Evolutionary conservation across 2,329 filamentous ascomycete species (phyloP).

Genomic region (Penicillium verrucosum): DNA sequence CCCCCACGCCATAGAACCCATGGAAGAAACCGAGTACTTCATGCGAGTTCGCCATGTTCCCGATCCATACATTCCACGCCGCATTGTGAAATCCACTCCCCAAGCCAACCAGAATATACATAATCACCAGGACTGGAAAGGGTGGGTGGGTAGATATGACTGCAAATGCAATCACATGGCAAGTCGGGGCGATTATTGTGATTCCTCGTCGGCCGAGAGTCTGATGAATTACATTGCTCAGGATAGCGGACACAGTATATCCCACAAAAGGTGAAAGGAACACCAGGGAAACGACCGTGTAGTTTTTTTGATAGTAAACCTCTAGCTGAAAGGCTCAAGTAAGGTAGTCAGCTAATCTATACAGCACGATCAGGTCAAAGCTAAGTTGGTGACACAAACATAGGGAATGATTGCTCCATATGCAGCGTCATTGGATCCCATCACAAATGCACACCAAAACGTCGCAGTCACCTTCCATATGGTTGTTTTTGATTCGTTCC

Average conservation of each 20-base stretch:
- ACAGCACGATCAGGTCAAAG: not conserved
- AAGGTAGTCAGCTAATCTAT: not conserved
- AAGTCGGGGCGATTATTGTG: conserved; percentile 55
- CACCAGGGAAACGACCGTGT: conserved; percentile 46
- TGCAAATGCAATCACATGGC: conserved; percentile 32
- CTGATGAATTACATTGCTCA: conserved; percentile 46
- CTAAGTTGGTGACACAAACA: conserved; percentile 8
- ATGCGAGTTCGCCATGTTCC: conserved; percentile 69
- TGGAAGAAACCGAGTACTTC: conserved; percentile 71
- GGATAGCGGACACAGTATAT: conserved; percentile 46
- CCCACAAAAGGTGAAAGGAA: conserved; percentile 50
- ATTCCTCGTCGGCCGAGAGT: conserved; percentile 65
- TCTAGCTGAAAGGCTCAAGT: conserved; percentile 35
- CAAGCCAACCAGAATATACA: conserved; percentile 37
- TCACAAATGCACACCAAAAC: conserved; percentile 21
- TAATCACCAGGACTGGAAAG: conserved; percentile 34
- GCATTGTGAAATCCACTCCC: conserved; percentile 46
- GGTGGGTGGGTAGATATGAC: conserved; percentile 33
- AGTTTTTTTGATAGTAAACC: conserved; percentile 43
- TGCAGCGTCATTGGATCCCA: conserved; percentile 25
- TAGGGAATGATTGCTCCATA: conserved; percentile 21
- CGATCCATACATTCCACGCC: conserved; percentile 61
- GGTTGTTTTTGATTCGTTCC: conserved; percentile 20
- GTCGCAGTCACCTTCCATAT: conserved; percentile 20
- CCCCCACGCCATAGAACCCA: conserved; percentile 66